Evolutionary conservation across 2,329 filamentous ascomycete genomes (phyloP).

Genomic region (Tolypocladium amazonense): DNA sequence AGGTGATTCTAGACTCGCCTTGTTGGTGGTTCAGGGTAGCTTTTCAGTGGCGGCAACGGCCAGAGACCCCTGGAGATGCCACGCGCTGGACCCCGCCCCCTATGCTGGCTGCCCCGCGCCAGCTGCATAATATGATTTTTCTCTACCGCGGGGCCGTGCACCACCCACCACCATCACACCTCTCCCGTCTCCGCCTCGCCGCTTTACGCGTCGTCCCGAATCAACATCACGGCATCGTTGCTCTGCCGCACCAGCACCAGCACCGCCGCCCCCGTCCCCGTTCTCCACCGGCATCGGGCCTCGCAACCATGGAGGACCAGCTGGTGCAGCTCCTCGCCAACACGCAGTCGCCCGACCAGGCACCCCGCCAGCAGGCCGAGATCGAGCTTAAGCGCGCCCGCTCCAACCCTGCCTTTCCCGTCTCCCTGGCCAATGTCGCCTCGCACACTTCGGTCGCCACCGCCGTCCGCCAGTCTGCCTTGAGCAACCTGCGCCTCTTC

Average conservation of each 20-base stretch:
- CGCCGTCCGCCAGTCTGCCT: conserved; percentile 70
- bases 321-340: conserved; percentile 79
- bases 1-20: not conserved
- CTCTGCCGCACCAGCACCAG: conserved; percentile 11
- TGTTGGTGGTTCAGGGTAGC: not conserved
- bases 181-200: not conserved
- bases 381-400: conserved; percentile 66
- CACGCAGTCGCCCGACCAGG: conserved; percentile 69
- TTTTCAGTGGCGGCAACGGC: not conserved
- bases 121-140: not conserved
- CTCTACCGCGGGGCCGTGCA: not conserved
- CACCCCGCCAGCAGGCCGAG: conserved; percentile 76
- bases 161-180: not conserved
- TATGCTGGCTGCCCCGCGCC: not conserved
- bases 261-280: not conserved
- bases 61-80: not conserved
- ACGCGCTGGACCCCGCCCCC: not conserved
- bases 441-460: conserved; percentile 63
- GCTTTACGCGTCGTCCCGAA: not conserved
- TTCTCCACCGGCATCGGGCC: not conserved
- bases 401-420: conserved; percentile 60
- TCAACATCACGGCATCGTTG: not conserved
- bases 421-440: conserved; percentile 71
- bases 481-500: conserved; percentile 72
- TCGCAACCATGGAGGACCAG: conserved; percentile 70